Evolutionary conservation across 208 protist genomes (phyloP).

Genomic region (Crithidia bombi): DNA sequence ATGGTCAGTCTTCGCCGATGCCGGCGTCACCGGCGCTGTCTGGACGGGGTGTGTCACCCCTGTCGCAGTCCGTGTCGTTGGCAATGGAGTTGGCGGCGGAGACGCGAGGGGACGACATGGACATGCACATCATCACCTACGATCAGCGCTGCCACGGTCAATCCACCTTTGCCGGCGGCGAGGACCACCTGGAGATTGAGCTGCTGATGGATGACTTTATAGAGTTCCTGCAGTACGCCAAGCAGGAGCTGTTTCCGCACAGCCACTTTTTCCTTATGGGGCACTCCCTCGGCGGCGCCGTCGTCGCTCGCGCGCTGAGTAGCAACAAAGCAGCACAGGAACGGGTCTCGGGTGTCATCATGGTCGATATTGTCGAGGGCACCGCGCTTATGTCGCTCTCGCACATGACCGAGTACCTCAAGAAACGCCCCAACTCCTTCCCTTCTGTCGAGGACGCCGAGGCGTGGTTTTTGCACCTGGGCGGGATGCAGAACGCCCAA

Average conservation of each 20-base stretch:
- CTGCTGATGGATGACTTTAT: conserved; percentile 75
- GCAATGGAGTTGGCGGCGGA: conserved; percentile 20
- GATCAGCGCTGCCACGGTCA: conserved; percentile 91
- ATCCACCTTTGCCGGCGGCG: conserved; percentile 68
- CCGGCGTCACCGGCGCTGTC: background rate
- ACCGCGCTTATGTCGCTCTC: conserved; percentile 80
- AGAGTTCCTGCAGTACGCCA: conserved; percentile 46
- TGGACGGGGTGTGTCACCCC: background rate
- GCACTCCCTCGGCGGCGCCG: conserved; percentile 88
- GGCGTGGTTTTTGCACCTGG: conserved; percentile 78
- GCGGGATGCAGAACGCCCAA: conserved; percentile 69
- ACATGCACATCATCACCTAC: conserved; percentile 67
- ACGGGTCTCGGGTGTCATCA: conserved; percentile 62
- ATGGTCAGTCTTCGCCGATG: background rate
- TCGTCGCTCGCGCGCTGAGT: conserved; percentile 60
- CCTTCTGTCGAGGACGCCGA: conserved; percentile 60
- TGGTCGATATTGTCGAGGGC: conserved; percentile 93
- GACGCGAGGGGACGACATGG: conserved; percentile 35
- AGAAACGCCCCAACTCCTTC: conserved; percentile 74
- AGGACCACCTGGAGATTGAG: conserved; percentile 66
- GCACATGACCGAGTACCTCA: conserved; percentile 84
- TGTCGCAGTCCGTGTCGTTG: background rate
- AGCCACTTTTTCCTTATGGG: conserved; percentile 74
- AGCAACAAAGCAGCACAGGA: conserved; percentile 32
- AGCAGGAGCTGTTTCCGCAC: conserved; percentile 45